Conservation (phyloP, 257 asterid genomes). For the Jacaranda mimosifolia region DNA sequence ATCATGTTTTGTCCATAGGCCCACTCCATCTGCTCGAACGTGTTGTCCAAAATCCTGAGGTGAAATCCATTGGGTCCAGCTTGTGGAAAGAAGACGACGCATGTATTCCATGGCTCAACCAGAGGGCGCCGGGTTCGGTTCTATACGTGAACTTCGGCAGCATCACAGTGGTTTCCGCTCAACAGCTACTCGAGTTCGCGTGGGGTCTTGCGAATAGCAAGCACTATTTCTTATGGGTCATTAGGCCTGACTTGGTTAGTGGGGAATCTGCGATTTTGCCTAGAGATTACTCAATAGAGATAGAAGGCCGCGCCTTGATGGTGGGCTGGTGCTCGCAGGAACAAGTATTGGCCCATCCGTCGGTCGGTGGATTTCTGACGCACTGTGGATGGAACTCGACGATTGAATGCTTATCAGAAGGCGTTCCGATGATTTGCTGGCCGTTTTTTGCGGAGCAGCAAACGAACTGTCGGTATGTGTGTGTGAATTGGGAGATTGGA, state of each 20-base stretch:
- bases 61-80: constrained; percentile 43
- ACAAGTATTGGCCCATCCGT: constrained; percentile 48
- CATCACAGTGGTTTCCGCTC: constrained; percentile 44
- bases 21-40: constrained; percentile 45
- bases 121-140: constrained; percentile 38
- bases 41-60: constrained; percentile 13
- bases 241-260: constrained; percentile 49
- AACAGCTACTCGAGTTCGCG: constrained; percentile 53
- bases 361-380: constrained; percentile 58
- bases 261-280: constrained; percentile 45
- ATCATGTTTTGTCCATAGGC: constrained; percentile 42
- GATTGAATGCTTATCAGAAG: constrained; percentile 45
- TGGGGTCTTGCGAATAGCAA: constrained; percentile 55
- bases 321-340: constrained; percentile 62
- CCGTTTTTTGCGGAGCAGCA: constrained; percentile 60
- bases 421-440: constrained; percentile 63
- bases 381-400: constrained; percentile 59
- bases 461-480: constrained; percentile 52
- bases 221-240: constrained; percentile 49
- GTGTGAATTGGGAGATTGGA: constrained; percentile 52
- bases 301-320: constrained; percentile 41
- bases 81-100: constrained; percentile 54
- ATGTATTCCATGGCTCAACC: constrained; percentile 48
- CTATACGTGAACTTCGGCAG: constrained; percentile 63
- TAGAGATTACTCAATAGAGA: constrained; percentile 29